These are phyloP conservation scores for Euphorbia lathyris DNA, from an alignment of 345 rosid genomes.

Conservation along the genomic window DNA sequence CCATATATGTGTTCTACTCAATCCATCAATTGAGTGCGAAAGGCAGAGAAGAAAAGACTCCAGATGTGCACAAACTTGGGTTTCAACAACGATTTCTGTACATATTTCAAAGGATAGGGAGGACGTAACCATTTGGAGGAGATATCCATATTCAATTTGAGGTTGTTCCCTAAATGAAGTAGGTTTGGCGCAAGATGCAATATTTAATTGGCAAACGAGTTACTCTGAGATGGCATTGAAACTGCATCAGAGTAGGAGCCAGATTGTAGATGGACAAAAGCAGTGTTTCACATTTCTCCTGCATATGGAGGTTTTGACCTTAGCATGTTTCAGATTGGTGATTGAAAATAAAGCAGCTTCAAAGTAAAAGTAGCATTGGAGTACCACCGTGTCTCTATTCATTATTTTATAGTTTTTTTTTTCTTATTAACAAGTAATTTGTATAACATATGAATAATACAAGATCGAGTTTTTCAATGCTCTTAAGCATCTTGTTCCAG, in stretches of 20 bases:
- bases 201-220: not conserved
- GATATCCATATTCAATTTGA: not conserved
- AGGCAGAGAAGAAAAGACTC: slow-evolving; percentile 1
- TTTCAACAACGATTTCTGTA: not conserved
- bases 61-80: not conserved
- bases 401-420: not conserved
- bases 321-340: not conserved
- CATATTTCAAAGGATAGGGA: not conserved
- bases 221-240: not conserved
- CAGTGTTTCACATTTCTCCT: not conserved
- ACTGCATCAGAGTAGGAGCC: not conserved
- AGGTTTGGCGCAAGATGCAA: not conserved
- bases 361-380: not conserved
- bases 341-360: not conserved
- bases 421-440: slow-evolving; percentile 6
- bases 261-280: not conserved
- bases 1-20: not conserved
- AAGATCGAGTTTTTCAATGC: not conserved
- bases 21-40: not conserved
- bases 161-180: not conserved
- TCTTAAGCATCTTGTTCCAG: too few relatives aligned
- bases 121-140: not conserved
- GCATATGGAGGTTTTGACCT: not conserved
- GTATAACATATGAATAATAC: not conserved
- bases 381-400: not conserved